Evolutionary conservation across 75 land plant species (phyloP).

Genomic region (Sequoiadendron giganteum): DNA sequence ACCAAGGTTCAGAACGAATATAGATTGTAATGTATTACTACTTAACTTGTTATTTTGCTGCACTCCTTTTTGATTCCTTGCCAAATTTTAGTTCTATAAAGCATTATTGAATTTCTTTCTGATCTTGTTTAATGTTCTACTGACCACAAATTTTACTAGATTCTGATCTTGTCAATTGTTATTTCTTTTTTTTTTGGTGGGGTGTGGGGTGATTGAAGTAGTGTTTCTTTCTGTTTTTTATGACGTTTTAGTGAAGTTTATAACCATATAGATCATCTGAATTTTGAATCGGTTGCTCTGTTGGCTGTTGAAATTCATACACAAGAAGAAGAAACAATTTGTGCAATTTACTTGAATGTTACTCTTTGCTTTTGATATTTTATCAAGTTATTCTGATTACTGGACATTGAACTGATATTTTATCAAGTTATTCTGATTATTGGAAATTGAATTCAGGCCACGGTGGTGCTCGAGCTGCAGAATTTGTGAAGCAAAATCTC

Average conservation of each 20-base stretch:
- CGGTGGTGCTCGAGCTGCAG: slow-evolving; percentile 81
- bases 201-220: not conserved
- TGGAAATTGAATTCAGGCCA: slow-evolving; percentile 50
- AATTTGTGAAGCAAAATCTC: slow-evolving; percentile 73
- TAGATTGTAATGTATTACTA: not conserved
- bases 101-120: not conserved
- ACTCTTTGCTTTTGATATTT: not conserved
- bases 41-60: not conserved
- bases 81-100: not conserved
- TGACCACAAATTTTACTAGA: not conserved
- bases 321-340: not conserved
- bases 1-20: no score
- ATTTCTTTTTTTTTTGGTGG: not conserved
- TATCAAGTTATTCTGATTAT: not conserved
- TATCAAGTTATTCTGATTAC: not conserved
- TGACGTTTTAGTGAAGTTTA: not conserved
- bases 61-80: not conserved
- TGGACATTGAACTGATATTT: not conserved
- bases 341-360: not conserved
- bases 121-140: not conserved
- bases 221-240: not conserved
- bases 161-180: not conserved
- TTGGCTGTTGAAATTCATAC: not conserved
- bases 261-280: not conserved
- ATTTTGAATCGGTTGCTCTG: not conserved